phyloP scores from a whole-genome alignment of 2,329 filamentous ascomycete species.

The Colletotrichum shisoi region DNA sequence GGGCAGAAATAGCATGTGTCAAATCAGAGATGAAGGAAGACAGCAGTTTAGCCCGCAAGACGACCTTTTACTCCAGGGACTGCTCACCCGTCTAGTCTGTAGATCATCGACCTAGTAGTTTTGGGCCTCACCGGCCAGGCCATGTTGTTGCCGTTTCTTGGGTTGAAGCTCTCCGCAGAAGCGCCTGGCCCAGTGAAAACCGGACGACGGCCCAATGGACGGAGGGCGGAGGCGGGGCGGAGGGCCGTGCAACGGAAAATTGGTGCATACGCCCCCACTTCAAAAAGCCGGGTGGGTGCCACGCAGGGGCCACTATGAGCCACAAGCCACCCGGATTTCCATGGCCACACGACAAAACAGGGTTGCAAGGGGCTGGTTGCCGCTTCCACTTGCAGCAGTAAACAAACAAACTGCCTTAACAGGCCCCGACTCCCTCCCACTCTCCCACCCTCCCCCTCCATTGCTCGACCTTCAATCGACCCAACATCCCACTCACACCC shows the following conservation, averaged over 20 bases:
- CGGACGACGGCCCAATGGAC: slow-evolving; percentile 35
- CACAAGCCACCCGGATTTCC: slow-evolving; percentile 34
- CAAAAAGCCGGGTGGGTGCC: slow-evolving; percentile 29
- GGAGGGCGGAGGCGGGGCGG: slow-evolving; percentile 29
- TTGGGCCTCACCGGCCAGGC: slow-evolving; percentile 35
- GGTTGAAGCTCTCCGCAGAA: slow-evolving; percentile 17
- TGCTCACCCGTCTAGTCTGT: slow-evolving; percentile 1
- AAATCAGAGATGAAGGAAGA: slow-evolving; percentile 10
- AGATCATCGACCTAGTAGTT: slow-evolving; percentile 14
- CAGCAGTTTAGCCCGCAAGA: neutral
- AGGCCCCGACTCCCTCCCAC: slow-evolving; percentile 41
- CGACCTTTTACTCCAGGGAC: slow-evolving; percentile 1
- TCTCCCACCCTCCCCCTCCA: slow-evolving; percentile 35
- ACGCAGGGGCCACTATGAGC: slow-evolving; percentile 36
- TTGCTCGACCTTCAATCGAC: slow-evolving; percentile 37
- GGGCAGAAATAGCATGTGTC: slow-evolving; percentile 23
- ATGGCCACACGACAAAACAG: slow-evolving; percentile 4
- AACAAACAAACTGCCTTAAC: slow-evolving; percentile 51
- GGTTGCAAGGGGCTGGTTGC: slow-evolving; percentile 38
- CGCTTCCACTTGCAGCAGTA: slow-evolving; percentile 42
- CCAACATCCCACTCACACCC: slow-evolving; percentile 42
- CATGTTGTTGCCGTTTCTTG: slow-evolving; percentile 21
- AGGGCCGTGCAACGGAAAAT: slow-evolving; percentile 36
- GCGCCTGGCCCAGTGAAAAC: slow-evolving; percentile 29
- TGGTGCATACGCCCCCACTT: slow-evolving; percentile 12